A percentile compares a stretch with the other conserved stretches of the same genome.
Conservation (phyloP, 2,329 filamentous ascomycete genomes). For the Botrytis aclada region DNA sequence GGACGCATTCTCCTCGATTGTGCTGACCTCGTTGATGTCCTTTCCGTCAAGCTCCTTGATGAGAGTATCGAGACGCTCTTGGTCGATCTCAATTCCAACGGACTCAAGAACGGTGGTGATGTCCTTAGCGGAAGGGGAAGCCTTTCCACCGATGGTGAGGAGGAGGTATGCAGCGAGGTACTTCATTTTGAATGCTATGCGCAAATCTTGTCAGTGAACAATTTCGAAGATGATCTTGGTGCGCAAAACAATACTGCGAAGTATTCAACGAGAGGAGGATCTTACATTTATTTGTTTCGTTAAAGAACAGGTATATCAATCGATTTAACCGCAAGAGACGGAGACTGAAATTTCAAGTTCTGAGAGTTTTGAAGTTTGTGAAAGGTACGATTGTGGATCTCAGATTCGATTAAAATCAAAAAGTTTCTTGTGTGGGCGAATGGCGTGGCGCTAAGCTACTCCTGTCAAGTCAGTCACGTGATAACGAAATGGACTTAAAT, state of each 20-base stretch:
- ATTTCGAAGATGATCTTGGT: not conserved
- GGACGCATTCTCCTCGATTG: conserved; percentile 33
- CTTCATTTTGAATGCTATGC: conserved; percentile 81
- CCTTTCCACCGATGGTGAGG: conserved; percentile 89
- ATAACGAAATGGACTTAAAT: conserved; percentile 7
- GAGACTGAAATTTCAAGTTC: conserved; percentile 99
- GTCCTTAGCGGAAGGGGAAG: conserved; percentile 78
- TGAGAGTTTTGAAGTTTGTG: conserved; percentile 20
- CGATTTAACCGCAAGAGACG: conserved; percentile 98
- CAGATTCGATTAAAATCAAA: conserved; percentile 17
- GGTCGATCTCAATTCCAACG: conserved; percentile 92
- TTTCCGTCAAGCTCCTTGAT: conserved; percentile 90
- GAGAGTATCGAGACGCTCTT: conserved; percentile 81
- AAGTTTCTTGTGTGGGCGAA: conserved; percentile 17
- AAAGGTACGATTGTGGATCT: conserved; percentile 19
- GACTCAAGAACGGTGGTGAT: conserved; percentile 86
- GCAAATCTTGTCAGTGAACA: conserved; percentile 27
- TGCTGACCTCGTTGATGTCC: conserved; percentile 80
- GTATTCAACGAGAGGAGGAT: not conserved
- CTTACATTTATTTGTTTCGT: conserved; percentile 34
- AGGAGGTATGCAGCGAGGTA: conserved; percentile 99
- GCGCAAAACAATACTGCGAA: not conserved
- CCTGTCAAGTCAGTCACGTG: not conserved
- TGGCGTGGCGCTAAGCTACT: not conserved
- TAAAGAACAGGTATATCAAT: conserved; percentile 88